Evolutionary conservation across 2,329 filamentous ascomycete species (phyloP), one percentile per base, ranked within the genome.

Genomic region (Trichoderma aggressivum): DNA sequence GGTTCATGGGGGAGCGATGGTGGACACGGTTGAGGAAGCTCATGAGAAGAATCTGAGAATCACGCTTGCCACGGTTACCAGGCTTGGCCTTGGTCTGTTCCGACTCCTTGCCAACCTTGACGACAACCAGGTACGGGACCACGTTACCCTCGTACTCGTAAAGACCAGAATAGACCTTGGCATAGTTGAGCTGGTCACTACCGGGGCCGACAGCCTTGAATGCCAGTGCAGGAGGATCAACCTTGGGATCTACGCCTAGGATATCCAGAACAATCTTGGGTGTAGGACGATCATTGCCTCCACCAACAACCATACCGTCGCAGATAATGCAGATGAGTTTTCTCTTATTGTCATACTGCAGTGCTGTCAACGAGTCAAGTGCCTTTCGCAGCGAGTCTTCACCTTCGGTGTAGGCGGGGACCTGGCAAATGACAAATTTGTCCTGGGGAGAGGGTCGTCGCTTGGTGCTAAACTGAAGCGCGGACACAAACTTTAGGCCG

Each of bases 101-200:
- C 7, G 94, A 97, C 80, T 98, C 94, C 82, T 98, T 98, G 80
- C 96, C 96, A 72, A 97, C 92, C 84, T 99, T 99, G 80, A 98
- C 95, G 28, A 99, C 86, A 12, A 99, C 96, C 30, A 99, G 83
- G 78, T 98, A 99, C 0, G 96, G 96, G 12, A 99, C 96, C 4
- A 99, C 94, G 76, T 98, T 97, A 82, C 95, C 96, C 85, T 99
- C 94, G 73, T 90, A 98, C 80, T 99, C 96, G 81, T 99, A 99
- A 3, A 99, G 88, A 78, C 96, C 96, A 62, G 95, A 98, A 82
- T 98, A 99, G 18, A 99, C 94, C 80, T 99, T 99, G 79, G 94
- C 96, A 78, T 97, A 98, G 82, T 99, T 99, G 75, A 98, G 90
- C 80, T 98, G 95, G 73, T 97, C 93, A 77, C 89, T 94, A 75